Base-by-base conservation (phyloP, 306 rosid species). In the Corylus heterophylla region DNA sequence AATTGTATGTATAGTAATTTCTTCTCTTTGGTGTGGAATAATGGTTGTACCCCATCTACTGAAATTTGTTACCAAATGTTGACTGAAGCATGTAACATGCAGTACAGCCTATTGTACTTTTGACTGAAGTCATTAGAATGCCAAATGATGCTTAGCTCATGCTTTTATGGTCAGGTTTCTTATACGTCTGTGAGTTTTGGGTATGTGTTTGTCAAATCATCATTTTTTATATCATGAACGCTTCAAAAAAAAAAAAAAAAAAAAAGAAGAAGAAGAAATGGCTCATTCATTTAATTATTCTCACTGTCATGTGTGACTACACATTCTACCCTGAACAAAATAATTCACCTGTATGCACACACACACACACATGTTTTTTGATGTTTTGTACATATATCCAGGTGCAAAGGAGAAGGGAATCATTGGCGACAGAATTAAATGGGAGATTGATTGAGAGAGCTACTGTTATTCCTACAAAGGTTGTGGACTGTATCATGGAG, bases 401-500 rank as follows among this genome's bases (percentile, higher is more conserved):
- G 98, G 97, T 86, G 71, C 85, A 83, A 76, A 82, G 62, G 85
- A 85, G 84, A 82, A 87, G 97, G 86, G 86, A 86, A 49, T 68
- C 84, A 76, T 81, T 93, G 76, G 87, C 72, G 4, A 75, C 81
- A 44, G 90, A 90, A 58, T 84, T 93, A 75, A 83, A 82, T 73
- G 89, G 79, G 84, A 82, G 83, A 63, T 59, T 86, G 74, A 52
- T 82, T 54, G 83, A 82, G 85, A 81, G 80, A 50, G 85, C 85
- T 82, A 80, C 86, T 79, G 77, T 72, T 64, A 78, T 85, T 74
- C 89, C 86, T 72, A 47, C 44, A 6, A 87, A 83, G 67, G 92
- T 77, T 78, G 80, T 84, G 55, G 91, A 87, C 77, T 82, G 84
- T 81, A 82, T 89, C 31, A 61, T 84, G 81, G 88, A 73, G 76